Conservation (phyloP, 2,329 filamentous ascomycete species). For the Penicillium oxalicum region DNA sequence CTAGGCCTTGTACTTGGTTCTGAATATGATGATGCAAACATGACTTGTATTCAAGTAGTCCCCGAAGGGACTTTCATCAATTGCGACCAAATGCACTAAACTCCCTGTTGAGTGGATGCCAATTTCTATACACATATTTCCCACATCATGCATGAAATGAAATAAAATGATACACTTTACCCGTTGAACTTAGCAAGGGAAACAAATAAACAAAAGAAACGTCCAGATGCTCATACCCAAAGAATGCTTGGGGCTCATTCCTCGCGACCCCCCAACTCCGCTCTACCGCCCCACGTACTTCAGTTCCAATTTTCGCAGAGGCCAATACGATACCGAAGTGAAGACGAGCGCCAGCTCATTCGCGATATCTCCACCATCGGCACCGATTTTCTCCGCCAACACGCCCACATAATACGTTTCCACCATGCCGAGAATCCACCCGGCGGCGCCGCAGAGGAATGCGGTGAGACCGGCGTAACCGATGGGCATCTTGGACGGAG, state of each 20-base stretch:
- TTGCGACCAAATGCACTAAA: no score
- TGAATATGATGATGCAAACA: no score
- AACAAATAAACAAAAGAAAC: no score
- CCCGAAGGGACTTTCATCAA: no score
- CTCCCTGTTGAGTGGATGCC: no score
- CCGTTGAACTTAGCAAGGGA: no score
- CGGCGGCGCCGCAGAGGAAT: constrained; percentile 43
- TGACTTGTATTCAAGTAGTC: no score
- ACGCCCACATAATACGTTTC: constrained; percentile 52
- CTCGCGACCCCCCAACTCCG: background rate
- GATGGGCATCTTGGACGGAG: constrained; percentile 39
- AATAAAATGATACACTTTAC: background rate
- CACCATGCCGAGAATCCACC: constrained; percentile 54
- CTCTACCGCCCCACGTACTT: constrained; percentile 41
- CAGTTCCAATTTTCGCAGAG: constrained; percentile 46
- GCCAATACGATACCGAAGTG: constrained; percentile 44
- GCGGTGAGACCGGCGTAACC: constrained; percentile 42
- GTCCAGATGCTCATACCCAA: background rate
- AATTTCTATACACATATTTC: no score
- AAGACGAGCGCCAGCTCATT: constrained; percentile 50
- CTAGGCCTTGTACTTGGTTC: no score
- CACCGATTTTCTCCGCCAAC: constrained; percentile 42
- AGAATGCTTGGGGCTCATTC: background rate
- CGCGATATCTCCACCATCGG: constrained; percentile 45
- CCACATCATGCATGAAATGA: no score